Evolutionary conservation across 2,329 filamentous ascomycete genomes (phyloP), one percentile per base, ranked within the genome.

Genomic region (Coniochaeta sp.): DNA sequence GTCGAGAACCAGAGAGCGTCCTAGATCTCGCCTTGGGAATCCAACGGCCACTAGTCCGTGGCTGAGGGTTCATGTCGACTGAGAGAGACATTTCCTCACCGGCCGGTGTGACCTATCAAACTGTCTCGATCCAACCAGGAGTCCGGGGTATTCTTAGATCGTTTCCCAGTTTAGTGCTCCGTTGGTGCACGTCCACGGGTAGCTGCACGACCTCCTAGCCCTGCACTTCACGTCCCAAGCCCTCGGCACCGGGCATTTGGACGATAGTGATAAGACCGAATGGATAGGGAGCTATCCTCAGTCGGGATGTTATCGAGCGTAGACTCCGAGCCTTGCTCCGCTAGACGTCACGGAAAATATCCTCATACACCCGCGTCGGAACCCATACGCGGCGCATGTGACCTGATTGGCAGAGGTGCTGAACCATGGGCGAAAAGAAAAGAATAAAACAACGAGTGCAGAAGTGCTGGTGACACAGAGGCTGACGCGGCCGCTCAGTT

Each of bases 91-190:
- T 47, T 5, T 24, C 19, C 6, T 28, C 19, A 2, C 10, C 28
- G 8, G 2, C 22, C 22, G 22, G 47, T 30, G 47, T 52, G 47
- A 28, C 47, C 47, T 52, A 52, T 52, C 47, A 52, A 52, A 52
- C 12, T 52, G 47, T 52, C 47, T 28, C 47, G 47, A 52, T 52
- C 47, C 22, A 52, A 28, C 47, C 24, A 30, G 47, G 47, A 17
- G 16, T 26, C 12, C 47, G 47, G 47, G 57, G 52, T 54, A 40
- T 44, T 54, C 42, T 58, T 60, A 44, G 57, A 58, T 56, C 55
- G 40, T 60, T 38, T 54, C 44, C 55, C 44, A 22, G 26, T 30
- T 58, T 34, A 55, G 58, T 28, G 55, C 14, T 22, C n/a, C 6
- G 54, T 30, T 17, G 44, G n/a, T 44, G 34, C 59, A 55, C 36